phyloP scores from a whole-genome alignment of 2,329 filamentous ascomycete species.

The Hymenoscyphus repandus region DNA sequence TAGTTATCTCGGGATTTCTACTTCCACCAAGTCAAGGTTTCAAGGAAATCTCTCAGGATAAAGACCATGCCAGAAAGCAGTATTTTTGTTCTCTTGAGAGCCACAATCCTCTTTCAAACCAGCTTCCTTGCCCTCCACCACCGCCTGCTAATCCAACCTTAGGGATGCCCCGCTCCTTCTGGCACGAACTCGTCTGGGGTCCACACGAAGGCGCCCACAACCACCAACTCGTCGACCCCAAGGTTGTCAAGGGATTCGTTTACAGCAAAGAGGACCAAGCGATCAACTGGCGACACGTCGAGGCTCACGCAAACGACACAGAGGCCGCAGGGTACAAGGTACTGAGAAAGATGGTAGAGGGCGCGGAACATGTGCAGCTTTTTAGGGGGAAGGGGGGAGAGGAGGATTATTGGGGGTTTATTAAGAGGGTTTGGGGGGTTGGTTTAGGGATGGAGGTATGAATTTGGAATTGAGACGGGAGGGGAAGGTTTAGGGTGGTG shows the following conservation, averaged over 20 bases:
- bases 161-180: constrained; percentile 21
- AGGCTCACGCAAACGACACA: constrained; percentile 16
- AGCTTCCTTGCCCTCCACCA: neutral
- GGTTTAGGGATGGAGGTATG: constrained; percentile 1
- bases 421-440: constrained; percentile 19
- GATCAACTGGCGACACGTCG: constrained; percentile 23
- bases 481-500: too few relatives aligned
- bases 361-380: constrained; percentile 24
- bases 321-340: constrained; percentile 20
- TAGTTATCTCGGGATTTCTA: neutral
- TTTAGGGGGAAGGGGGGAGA: constrained; percentile 24
- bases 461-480: too few relatives aligned
- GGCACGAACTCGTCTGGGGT: constrained; percentile 24
- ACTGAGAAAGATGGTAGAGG: constrained; percentile 18
- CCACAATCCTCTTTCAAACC: neutral
- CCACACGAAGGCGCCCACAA: constrained; percentile 19
- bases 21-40: neutral
- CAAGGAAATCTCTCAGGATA: too few relatives aligned
- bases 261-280: constrained; percentile 27
- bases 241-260: constrained; percentile 20
- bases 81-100: neutral
- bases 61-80: too few relatives aligned
- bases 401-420: constrained; percentile 24
- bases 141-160: neutral
- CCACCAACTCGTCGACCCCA: constrained; percentile 11